Evolutionary conservation across 345 rosid species (phyloP).

Genomic region (Dovyalis caffra): DNA sequence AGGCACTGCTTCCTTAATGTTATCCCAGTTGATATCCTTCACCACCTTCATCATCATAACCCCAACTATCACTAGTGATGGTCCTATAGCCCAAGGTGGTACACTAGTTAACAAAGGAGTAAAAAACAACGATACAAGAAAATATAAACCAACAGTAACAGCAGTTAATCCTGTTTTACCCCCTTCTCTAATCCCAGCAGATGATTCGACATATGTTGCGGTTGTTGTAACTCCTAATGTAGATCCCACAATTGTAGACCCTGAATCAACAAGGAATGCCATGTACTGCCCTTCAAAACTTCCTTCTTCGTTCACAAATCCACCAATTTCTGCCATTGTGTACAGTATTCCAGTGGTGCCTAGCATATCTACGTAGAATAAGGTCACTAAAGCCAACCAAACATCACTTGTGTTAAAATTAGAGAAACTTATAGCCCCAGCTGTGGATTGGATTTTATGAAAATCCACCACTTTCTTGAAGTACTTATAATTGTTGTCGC

Average conservation of each 20-base stretch:
- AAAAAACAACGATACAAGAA: constrained; percentile 59
- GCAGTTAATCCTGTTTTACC: constrained; percentile 91
- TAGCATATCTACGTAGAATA: constrained; percentile 69
- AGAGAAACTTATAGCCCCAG: constrained; percentile 62
- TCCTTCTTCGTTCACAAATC: constrained; percentile 56
- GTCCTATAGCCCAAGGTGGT: constrained; percentile 94
- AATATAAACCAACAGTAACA: constrained; percentile 52
- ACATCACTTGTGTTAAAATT: constrained; percentile 52
- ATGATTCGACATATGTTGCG: constrained; percentile 71
- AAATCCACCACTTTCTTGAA: constrained; percentile 71
- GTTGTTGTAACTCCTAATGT: constrained; percentile 65
- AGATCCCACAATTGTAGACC: constrained; percentile 71
- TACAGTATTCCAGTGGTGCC: constrained; percentile 70
- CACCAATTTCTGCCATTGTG: constrained; percentile 83
- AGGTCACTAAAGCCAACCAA: constrained; percentile 70
- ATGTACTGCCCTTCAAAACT: constrained; percentile 75
- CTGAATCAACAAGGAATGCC: constrained; percentile 76
- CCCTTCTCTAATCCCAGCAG: constrained; percentile 87
- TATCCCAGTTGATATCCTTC: constrained; percentile 68
- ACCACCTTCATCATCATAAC: constrained; percentile 86
- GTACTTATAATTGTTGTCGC: constrained; percentile 59
- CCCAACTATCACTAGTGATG: constrained; percentile 79
- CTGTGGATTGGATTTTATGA: constrained; percentile 68
- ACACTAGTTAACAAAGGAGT: constrained; percentile 68
- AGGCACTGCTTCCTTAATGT: constrained; percentile 65